Conservation (phyloP, 2,329 filamentous ascomycete genomes). For the Cladosporium sp. region DNA sequence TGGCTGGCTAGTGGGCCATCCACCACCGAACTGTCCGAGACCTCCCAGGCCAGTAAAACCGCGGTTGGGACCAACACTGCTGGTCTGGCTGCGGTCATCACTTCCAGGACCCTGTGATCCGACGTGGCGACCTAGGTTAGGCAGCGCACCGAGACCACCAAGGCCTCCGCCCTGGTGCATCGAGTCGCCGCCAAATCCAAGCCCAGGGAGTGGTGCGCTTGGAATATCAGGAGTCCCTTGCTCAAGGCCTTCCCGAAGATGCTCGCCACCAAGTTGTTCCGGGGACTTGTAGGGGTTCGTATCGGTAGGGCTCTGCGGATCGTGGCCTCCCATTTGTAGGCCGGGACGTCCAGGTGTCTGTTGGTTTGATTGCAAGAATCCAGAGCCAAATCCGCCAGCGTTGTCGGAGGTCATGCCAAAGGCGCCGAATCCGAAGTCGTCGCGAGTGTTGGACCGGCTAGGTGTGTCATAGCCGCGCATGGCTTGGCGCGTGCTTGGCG, state of each 20-base stretch:
- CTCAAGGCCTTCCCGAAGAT: slow-evolving; percentile 37
- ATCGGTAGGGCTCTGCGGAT: slow-evolving; percentile 82
- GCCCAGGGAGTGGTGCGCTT: slow-evolving; percentile 41
- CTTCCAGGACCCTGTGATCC: slow-evolving; percentile 57
- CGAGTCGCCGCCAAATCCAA: slow-evolving; percentile 32
- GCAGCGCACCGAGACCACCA: slow-evolving; percentile 27
- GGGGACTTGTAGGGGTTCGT: slow-evolving; percentile 97
- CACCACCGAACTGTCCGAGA: slow-evolving; percentile 37
- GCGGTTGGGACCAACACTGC: slow-evolving; percentile 70
- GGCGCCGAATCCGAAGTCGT: slow-evolving; percentile 53
- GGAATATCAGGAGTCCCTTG: slow-evolving; percentile 23
- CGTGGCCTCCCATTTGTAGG: slow-evolving; percentile 45
- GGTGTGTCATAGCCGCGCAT: slow-evolving; percentile 38
- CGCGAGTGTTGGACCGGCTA: slow-evolving; percentile 46
- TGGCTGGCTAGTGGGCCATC: slow-evolving; percentile 56
- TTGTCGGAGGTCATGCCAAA: slow-evolving; percentile 55
- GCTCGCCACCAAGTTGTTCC: slow-evolving; percentile 62
- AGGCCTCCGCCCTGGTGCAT: slow-evolving; percentile 25
- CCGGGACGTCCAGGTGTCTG: slow-evolving; percentile 43
- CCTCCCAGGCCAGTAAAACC: slow-evolving; percentile 59
- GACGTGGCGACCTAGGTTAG: slow-evolving; percentile 32
- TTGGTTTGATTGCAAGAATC: slow-evolving; percentile 35
- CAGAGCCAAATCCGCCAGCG: slow-evolving; percentile 22
- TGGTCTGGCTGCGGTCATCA: slow-evolving; percentile 80
- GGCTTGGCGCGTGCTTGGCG: slow-evolving; percentile 38